These are phyloP conservation scores for Sugiyamaella castrensis DNA, from an alignment of 1,139 yeast species.

Conservation along the genomic window DNA sequence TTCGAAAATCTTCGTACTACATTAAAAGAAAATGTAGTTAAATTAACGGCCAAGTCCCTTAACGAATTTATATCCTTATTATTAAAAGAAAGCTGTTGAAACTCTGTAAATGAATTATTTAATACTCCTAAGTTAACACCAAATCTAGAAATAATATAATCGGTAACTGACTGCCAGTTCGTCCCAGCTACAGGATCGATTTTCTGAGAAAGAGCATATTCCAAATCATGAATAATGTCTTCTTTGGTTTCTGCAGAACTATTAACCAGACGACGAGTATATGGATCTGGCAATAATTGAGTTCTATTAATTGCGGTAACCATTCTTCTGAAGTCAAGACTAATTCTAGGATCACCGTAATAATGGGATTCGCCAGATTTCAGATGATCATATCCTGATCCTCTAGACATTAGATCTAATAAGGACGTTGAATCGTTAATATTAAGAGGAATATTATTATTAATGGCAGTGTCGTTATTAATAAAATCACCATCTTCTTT, in stretches of 20 bases:
- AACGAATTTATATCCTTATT: conserved; percentile 8
- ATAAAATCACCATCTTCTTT: conserved; percentile 30
- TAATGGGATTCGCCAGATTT: conserved; percentile 45
- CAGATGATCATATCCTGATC: conserved; percentile 44
- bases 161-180: conserved; percentile 51
- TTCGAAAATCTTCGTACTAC: conserved; percentile 43
- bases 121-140: conserved; percentile 45
- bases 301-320: conserved; percentile 52
- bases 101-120: conserved; percentile 36
- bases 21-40: conserved; percentile 41
- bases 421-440: conserved; percentile 2
- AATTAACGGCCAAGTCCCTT: conserved; percentile 25
- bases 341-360: conserved; percentile 46
- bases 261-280: conserved; percentile 45
- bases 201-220: conserved; percentile 26
- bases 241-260: conserved; percentile 38
- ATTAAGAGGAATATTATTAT: not conserved
- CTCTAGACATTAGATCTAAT: conserved; percentile 24
- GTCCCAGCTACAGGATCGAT: conserved; percentile 43
- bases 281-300: conserved; percentile 46
- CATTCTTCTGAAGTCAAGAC: conserved; percentile 49
- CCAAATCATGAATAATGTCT: conserved; percentile 40
- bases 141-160: conserved; percentile 48
- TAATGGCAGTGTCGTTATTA: conserved; percentile 10
- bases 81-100: conserved; percentile 10